Evolutionary conservation across 805 yeast genomes (phyloP), one percentile per base, ranked within the genome.

Genomic region (Tetrapisispora pingtungensis): DNA sequence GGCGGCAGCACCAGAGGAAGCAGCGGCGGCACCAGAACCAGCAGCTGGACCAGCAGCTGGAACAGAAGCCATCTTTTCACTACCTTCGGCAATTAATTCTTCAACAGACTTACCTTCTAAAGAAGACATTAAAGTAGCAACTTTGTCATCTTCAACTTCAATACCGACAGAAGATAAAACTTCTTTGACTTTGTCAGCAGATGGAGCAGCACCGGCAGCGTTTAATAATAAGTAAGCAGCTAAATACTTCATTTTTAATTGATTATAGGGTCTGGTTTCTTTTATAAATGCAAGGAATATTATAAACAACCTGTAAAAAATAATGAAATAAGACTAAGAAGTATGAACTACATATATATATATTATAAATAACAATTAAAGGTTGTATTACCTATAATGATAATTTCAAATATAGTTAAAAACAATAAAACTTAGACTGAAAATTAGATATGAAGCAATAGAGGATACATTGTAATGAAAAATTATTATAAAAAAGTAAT

Each of bases 151-250:
- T 67, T 93, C 97, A 68, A 81, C 86, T 72, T 93, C 98, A 62
- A 86, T 81, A 72, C 97, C 97, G 65, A 90, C 97, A 48, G 97
- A 75, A 69, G 85, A 83, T 69, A 93, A 81, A 65, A 93, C 83
- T 61, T 82, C 65, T 73, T 85, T 75, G 78, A 93, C 78, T 72
- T 87, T 90, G 67, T 84, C 80, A 62, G 95, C 94, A 61, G 95
- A 76, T 74, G 98, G 97, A 65, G 93, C 67, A 69, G 88, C 71
- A 71, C 97, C 98, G 74, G 96, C 96, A 72, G 93, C 88, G 77
- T 83, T 88, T 74, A 93, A 81, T 76, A 90, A 84, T 74, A 93
- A 84, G 80, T 93, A 93, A 74, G 98, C 97, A 76, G 98, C 98
- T 77, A 93, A 84, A 82, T 90, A 90, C 85, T 88, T 93, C 97